A percentile compares a stretch with the other conserved stretches of the same genome.
These are phyloP conservation scores for Stenogyne calaminthoides DNA, from an alignment of 305 asterid genomes.

Conservation along the genomic window DNA sequence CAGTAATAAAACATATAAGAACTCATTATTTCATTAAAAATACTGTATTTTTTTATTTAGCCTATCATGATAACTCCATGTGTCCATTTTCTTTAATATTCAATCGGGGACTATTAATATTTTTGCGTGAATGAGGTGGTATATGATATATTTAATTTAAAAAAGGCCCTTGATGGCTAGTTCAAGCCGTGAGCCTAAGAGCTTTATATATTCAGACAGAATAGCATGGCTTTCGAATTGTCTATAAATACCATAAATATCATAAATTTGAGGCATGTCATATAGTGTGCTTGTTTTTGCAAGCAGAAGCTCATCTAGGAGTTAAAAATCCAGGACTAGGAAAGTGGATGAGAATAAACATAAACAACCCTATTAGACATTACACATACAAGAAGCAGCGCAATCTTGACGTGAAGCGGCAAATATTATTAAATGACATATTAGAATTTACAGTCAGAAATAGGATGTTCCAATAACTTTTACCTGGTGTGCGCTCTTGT, in stretches of 20 bases:
- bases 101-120: not conserved
- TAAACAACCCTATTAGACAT: not conserved
- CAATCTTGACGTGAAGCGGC: not conserved
- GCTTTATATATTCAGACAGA: not conserved
- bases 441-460: not conserved
- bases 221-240: not conserved
- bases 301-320: slow-evolving; percentile 4
- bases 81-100: not conserved
- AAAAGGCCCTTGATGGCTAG: not conserved
- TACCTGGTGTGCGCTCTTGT: slow-evolving; percentile 42
- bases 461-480: not conserved
- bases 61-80: not conserved
- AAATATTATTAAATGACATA: not conserved
- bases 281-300: not conserved
- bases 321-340: not conserved
- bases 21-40: not conserved
- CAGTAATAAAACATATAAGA: not conserved
- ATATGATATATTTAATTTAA: not conserved
- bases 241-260: not conserved
- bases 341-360: not conserved
- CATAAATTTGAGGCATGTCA: slow-evolving; percentile 7
- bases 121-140: not conserved
- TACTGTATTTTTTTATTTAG: not conserved
- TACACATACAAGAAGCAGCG: not conserved
- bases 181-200: not conserved